Percentiles rank a stretch among this genome's conserved stretches.
Conservation (phyloP, 805 yeast genomes). For the Wickerhamiella shivajii region DNA sequence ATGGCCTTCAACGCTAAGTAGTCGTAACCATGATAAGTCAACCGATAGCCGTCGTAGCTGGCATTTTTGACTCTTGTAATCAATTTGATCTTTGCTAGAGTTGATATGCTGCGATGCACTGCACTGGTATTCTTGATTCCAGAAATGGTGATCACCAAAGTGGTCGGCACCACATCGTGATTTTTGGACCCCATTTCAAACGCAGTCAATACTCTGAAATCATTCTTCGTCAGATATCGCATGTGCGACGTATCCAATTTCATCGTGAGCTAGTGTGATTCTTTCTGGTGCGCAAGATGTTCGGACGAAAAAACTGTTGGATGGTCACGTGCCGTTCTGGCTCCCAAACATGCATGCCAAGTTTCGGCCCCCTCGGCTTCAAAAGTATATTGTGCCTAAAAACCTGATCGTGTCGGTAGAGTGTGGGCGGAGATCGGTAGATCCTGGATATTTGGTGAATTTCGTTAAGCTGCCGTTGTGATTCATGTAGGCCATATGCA, state of each 20-base stretch:
- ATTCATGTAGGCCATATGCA: too few species aligned
- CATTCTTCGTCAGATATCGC: constrained; percentile 85
- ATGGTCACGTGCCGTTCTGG: too few species aligned
- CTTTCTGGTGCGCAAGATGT: too few species aligned
- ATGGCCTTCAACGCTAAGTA: constrained; percentile 79
- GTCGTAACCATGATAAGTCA: constrained; percentile 84
- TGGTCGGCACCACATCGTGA: constrained; percentile 90
- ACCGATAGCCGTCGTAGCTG: constrained; percentile 83
- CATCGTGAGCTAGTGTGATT: constrained; percentile 31
- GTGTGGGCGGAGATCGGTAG: too few species aligned
- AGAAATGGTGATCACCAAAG: constrained; percentile 64
- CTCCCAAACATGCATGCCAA: too few species aligned
- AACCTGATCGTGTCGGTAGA: too few species aligned
- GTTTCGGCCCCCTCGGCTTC: too few species aligned
- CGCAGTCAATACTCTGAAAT: constrained; percentile 77
- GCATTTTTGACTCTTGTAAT: constrained; percentile 74
- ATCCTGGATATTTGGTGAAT: too few species aligned
- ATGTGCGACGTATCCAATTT: constrained; percentile 85
- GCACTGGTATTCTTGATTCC: constrained; percentile 62
- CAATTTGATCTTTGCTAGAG: constrained; percentile 72
- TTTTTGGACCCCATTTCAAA: constrained; percentile 75
- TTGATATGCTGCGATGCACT: constrained; percentile 65
- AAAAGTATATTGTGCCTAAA: too few species aligned
- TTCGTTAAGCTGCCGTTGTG: too few species aligned
- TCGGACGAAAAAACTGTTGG: too few species aligned